Base-by-base conservation (phyloP, 169 alveolate genomes). In the Cryptosporidium ubiquitum region DNA sequence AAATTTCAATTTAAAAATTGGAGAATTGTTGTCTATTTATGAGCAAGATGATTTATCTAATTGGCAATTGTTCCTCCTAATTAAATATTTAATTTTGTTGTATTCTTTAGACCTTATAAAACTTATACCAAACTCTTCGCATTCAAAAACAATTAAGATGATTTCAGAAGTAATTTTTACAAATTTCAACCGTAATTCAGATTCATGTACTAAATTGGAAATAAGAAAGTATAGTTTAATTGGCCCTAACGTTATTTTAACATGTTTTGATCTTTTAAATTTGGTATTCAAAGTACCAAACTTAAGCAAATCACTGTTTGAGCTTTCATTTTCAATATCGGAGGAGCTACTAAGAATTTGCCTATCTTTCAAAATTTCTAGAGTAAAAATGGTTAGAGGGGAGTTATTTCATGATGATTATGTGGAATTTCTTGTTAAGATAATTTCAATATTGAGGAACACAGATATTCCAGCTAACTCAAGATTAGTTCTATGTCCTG, bases 191-290 rank as follows among this genome's bases (percentile, higher is more conserved):
- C 3, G 1, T 16, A 0, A 29, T 18, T 64, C 71, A 18, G 31
- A 29, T 64, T 29, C 51, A n/a, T 14, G 29, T 10, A 1, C 47
- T 3, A 33, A 14, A 10, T 35, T 35, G 23, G 71, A 4, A 37
- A 33, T 64, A 10, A 64, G 51, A 64, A 64, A 64, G 71, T 69
- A 42, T 44, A 44, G 66, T 26, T 44, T 69, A 39, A 5, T 40
- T n/a, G 86, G 71, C 10, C 86, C 86, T 18, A 74, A 74, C n/a
- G 68, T 74, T 57, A 40, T 58, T 7, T 33, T 74, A 16, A 7
- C 37, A 18, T 55, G 86, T 29, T 52, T 61, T 10, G 70, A 74
- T 4, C 57, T 58, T 7, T 42, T 74, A 29, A 26, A 5, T 16
- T 23, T 18, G 20, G 18, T 74, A 35, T 33, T 55, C 47, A 74